phyloP scores from a whole-genome alignment of 192 early-diverging fungal species.

The Rhizoclosmatium sp. region DNA sequence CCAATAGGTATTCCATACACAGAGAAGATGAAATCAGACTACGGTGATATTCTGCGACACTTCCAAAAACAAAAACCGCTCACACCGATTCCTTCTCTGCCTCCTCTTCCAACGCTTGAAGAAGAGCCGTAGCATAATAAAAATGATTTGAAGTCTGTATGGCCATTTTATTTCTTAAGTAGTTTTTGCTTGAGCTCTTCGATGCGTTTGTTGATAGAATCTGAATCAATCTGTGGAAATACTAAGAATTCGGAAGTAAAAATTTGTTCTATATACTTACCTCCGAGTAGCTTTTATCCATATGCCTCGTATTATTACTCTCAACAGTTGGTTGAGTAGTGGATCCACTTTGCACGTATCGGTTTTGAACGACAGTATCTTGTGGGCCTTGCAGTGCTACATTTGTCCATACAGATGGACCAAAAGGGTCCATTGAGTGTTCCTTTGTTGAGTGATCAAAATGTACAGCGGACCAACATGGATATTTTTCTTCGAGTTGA shows the following conservation, averaged over 20 bases:
- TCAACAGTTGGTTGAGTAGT: not conserved
- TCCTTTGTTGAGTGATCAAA: conserved; percentile 50
- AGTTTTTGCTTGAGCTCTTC: conserved; percentile 24
- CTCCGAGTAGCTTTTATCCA: not conserved
- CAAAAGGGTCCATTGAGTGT: conserved; percentile 15
- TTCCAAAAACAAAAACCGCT: conserved; percentile 31
- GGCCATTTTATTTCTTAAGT: conserved; percentile 1
- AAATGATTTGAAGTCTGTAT: not conserved
- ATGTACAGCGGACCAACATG: conserved; percentile 76
- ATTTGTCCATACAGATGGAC: conserved; percentile 27
- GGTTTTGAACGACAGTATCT: not conserved
- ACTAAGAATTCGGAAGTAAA: not conserved
- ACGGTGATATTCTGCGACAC: conserved; percentile 48
- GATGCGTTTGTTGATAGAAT: conserved; percentile 24
- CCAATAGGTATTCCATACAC: conserved; percentile 55
- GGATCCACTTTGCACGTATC: not conserved
- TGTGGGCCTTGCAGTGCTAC: not conserved
- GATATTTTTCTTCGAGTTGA: conserved; percentile 76
- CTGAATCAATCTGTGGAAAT: conserved; percentile 16
- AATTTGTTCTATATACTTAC: not conserved
- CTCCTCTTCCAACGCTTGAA: not conserved
- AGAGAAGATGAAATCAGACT: conserved; percentile 67
- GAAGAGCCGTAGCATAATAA: not conserved
- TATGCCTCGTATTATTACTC: not conserved
- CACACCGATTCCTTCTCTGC: not conserved